Base-by-base conservation (phyloP, 176 grass and related monocot species). In the Poa pratensis region DNA sequence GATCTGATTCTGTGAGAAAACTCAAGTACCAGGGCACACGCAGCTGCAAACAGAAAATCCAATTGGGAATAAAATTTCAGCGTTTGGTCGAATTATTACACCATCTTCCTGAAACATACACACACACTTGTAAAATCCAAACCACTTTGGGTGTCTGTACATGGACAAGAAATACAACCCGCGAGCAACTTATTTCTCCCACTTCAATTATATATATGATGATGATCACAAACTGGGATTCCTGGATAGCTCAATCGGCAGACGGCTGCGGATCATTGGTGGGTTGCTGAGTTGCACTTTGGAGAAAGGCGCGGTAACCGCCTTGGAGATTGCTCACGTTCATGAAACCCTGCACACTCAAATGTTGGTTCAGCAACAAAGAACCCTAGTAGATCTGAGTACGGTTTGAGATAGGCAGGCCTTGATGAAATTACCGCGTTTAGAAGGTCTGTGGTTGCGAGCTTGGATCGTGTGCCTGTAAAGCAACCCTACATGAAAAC, bases 301-400 rank as follows among this genome's bases (percentile, higher is more conserved):
- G 68, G 45, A 75, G 57, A 46, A 89, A 85, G 60, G 82, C 74
- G 9, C 48, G 76, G 49, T 75, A 85, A 14, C 87, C 87, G 63
- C 87, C 87, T 76, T 49, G n/a, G 10, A 89, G 87, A 16, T 75
- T 89, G 37, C 34, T 89, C 13, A 37, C 77, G 3, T 89, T 89
- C 76, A 69, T 75, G 69, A 69, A 89, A 16, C 69, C 82, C 82
- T 89, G 77, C 40, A 59, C 24, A 65, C 45, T n/a, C 65, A 88
- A 65, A 42, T 13, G n/a, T 24, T 18, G 7, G 9, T 7, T 2
- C 22, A 15, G 26, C 35, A 20, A 35, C 27, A 27, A 46, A 1
- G 43, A 46, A 77, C 27, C 8, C 6, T 63, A 13, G 24, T 27
- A 52, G 42, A 64, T 52, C 24, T 62, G 23, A 27, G n/a, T 40